Evolutionary conservation across 2,329 filamentous ascomycete species (phyloP), one percentile per base, ranked within the genome.

Genomic region (Orbilia blumenaviensis): DNA sequence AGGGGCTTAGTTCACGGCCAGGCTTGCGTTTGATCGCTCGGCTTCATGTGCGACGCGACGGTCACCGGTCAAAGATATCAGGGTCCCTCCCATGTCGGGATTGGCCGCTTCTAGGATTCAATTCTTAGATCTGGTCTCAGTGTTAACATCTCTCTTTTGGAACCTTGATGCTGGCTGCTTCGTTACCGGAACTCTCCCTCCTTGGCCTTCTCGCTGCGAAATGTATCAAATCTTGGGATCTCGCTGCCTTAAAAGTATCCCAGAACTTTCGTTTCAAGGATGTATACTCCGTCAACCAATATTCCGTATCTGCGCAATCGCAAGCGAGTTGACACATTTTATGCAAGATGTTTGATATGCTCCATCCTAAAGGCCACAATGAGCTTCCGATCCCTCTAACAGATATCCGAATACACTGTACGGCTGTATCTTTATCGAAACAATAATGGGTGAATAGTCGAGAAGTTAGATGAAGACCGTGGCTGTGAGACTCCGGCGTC

Each of bases 171-270:
- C 32, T 25, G 5, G 52, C 8, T 56, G 14, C 38, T 64, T 72
- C 67, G 48, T 72, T 60, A 72, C 48, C 67, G 60, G 56, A 72
- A 41, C 44, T 42, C 41, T 38, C 52, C 18, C 38, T 44, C 25
- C 56, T 46, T 62, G 58, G 56, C 56, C 36, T 32, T n/a, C n/a
- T 54, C n/a, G 4, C 46, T 34, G 42, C 14, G 44, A 50, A 29
- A 50, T 23, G 9, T 36, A n/a, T 10, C 9, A 23, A 23, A 10
- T 3, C 23, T 29, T 50, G 29, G 36, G n/a, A 54, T 54, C 48
- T 23, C 25, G 52, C 32, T 56, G 29, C 52, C 52, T 56, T 23
- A 18, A 38, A 18, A 2, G 14, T n/a, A 29, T 25, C 52, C 32
- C n/a, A 27, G 52, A 16, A n/a, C 21, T 54, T 29, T 44, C 32